A percentile compares a stretch with the other conserved stretches of the same genome.
phyloP scores from a whole-genome alignment of 768 basidiomycete genomes.

The Mycena albidolilacea region DNA sequence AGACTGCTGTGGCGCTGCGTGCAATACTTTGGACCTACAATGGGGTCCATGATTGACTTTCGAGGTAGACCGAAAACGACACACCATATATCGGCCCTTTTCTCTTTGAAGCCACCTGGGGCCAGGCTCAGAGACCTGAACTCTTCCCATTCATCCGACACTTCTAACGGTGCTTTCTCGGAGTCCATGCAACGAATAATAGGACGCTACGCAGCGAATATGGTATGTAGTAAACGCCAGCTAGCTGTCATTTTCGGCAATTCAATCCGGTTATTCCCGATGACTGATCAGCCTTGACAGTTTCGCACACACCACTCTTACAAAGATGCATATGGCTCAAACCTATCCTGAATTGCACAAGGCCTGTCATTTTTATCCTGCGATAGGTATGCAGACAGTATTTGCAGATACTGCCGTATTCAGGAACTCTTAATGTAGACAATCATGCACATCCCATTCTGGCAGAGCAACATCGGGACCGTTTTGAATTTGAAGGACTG shows the following conservation, averaged over 20 bases:
- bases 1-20: conserved; percentile 43
- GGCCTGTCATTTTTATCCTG: conserved; percentile 26
- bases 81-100: conserved; percentile 72
- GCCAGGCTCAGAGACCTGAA: conserved; percentile 64
- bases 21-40: conserved; percentile 46
- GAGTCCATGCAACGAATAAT: conserved; percentile 18
- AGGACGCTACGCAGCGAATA: background rate
- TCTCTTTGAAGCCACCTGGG: conserved; percentile 76
- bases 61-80: conserved; percentile 46
- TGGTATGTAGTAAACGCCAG: background rate
- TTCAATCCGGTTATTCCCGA: too few relatives aligned
- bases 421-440: conserved; percentile 72
- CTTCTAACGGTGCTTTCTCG: conserved; percentile 23
- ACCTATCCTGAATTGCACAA: conserved; percentile 6
- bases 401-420: background rate
- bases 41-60: background rate
- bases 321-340: background rate
- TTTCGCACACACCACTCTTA: background rate
- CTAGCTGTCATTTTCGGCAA: background rate
- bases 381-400: conserved; percentile 1
- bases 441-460: conserved; percentile 87
- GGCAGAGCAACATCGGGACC: conserved; percentile 57
- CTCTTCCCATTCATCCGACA: conserved; percentile 57
- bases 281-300: background rate
- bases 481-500: conserved; percentile 73